Conservation (phyloP, 305 asterid species). For the Petunia hybrid region DNA sequence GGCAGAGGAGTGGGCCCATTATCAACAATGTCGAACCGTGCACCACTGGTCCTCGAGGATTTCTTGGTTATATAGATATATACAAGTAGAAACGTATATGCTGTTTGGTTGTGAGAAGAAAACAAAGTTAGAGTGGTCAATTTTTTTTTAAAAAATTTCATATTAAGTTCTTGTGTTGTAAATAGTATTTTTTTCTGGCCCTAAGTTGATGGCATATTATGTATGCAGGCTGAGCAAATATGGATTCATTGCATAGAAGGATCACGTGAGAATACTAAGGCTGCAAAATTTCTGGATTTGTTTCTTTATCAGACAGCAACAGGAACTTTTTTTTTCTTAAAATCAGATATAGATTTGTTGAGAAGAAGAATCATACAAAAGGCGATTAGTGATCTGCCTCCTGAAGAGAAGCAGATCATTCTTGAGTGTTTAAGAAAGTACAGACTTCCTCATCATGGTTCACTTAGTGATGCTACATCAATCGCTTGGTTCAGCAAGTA, state of each 20-base stretch:
- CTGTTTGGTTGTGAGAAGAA: neutral
- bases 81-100: neutral
- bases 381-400: slow-evolving; percentile 47
- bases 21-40: too few species aligned
- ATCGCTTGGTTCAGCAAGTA: slow-evolving; percentile 34
- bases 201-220: neutral
- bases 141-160: neutral
- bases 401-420: slow-evolving; percentile 41
- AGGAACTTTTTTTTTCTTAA: slow-evolving; percentile 24
- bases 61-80: neutral
- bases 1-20: too few species aligned
- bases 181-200: slow-evolving; percentile 4
- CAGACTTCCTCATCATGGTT: slow-evolving; percentile 36
- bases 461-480: slow-evolving; percentile 16
- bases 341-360: slow-evolving; percentile 41
- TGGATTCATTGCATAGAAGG: slow-evolving; percentile 55
- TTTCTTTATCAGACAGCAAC: slow-evolving; percentile 33
- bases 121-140: too few species aligned
- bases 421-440: slow-evolving; percentile 51
- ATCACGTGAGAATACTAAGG: slow-evolving; percentile 45
- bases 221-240: slow-evolving; percentile 53
- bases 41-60: too few species aligned
- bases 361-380: slow-evolving; percentile 43
- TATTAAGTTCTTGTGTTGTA: slow-evolving; percentile 13
- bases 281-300: slow-evolving; percentile 39